phyloP scores from a whole-genome alignment of 2,329 filamentous ascomycete species.

The Leptodontidium sp. region DNA sequence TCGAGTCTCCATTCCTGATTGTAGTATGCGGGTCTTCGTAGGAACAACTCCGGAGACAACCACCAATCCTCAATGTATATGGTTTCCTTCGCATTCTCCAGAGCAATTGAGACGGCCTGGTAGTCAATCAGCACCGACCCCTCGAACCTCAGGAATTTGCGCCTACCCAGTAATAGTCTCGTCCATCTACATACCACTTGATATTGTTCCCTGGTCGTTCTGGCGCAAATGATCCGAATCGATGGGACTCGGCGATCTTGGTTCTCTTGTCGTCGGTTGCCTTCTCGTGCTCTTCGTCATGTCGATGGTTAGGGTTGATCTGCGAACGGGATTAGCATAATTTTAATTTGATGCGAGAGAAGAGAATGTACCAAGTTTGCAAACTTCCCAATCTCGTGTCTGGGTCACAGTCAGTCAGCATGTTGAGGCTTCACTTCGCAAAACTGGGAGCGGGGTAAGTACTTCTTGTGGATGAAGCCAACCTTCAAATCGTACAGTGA shows the following conservation, averaged over 20 bases:
- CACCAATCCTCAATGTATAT: slow-evolving; percentile 99
- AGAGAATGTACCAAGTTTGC: slow-evolving; percentile 64
- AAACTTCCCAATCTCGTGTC: slow-evolving; percentile 68
- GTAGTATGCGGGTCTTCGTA: slow-evolving; percentile 82
- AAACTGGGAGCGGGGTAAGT: slow-evolving; percentile 28
- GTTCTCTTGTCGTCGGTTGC: slow-evolving; percentile 82
- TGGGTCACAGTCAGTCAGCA: slow-evolving; percentile 38
- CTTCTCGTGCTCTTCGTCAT: slow-evolving; percentile 92
- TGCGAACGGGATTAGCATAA: slow-evolving; percentile 26
- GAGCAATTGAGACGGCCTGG: slow-evolving; percentile 81
- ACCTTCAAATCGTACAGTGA: slow-evolving; percentile 66
- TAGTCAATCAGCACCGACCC: background rate
- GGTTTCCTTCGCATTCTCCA: slow-evolving; percentile 89
- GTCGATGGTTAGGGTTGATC: slow-evolving; percentile 88
- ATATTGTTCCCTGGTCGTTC: slow-evolving; percentile 84
- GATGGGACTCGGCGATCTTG: slow-evolving; percentile 74
- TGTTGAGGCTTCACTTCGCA: slow-evolving; percentile 8
- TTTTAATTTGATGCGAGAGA: background rate
- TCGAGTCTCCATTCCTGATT: slow-evolving; percentile 91
- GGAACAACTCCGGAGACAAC: slow-evolving; percentile 87
- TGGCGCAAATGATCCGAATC: slow-evolving; percentile 91
- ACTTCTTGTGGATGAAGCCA: slow-evolving; percentile 67
- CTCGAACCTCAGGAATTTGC: background rate
- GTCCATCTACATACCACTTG: slow-evolving; percentile 97
- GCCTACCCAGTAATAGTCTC: slow-evolving; percentile 87